Evolutionary conservation across 805 yeast species (phyloP).

Genomic region (Torulaspora franciscae): DNA sequence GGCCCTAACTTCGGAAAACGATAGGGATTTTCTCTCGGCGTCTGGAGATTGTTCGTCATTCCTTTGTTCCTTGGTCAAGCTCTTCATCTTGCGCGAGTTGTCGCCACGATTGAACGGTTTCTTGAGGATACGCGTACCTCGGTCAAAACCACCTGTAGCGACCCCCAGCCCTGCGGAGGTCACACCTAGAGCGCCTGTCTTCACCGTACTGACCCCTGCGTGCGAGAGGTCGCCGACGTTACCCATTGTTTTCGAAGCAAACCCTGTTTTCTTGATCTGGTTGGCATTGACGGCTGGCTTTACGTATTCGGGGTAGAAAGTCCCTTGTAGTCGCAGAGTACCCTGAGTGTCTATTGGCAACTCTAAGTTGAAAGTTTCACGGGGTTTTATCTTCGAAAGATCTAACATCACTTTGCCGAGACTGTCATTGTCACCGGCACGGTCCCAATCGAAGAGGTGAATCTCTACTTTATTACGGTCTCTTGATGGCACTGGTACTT

Average conservation of each 20-base stretch:
- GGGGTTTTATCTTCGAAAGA: constrained; percentile 45
- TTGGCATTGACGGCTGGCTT: constrained; percentile 50
- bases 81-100: constrained; percentile 5
- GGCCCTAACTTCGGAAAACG: constrained; percentile 14
- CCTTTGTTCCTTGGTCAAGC: constrained; percentile 3
- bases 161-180: constrained; percentile 31
- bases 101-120: constrained; percentile 20
- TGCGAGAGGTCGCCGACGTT: constrained; percentile 34
- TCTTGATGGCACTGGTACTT: constrained; percentile 60
- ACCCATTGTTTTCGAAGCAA: constrained; percentile 43
- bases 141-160: constrained; percentile 44
- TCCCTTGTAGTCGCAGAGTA: constrained; percentile 46
- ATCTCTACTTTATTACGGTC: constrained; percentile 46
- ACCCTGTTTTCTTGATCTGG: constrained; percentile 27
- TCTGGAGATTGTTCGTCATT: constrained; percentile 1
- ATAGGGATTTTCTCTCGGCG: constrained; percentile 6
- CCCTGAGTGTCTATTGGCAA: constrained; percentile 64
- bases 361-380: constrained; percentile 42
- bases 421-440: constrained; percentile 61
- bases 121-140: constrained; percentile 40
- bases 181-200: constrained; percentile 10
- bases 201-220: constrained; percentile 38
- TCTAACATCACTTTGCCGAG: constrained; percentile 53
- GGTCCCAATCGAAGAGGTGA: constrained; percentile 70
- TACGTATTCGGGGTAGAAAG: constrained; percentile 60